Evolutionary conservation across 805 yeast species (phyloP), one percentile per base, ranked within the genome.

Genomic region (Metahyphopichia silvanorum): DNA sequence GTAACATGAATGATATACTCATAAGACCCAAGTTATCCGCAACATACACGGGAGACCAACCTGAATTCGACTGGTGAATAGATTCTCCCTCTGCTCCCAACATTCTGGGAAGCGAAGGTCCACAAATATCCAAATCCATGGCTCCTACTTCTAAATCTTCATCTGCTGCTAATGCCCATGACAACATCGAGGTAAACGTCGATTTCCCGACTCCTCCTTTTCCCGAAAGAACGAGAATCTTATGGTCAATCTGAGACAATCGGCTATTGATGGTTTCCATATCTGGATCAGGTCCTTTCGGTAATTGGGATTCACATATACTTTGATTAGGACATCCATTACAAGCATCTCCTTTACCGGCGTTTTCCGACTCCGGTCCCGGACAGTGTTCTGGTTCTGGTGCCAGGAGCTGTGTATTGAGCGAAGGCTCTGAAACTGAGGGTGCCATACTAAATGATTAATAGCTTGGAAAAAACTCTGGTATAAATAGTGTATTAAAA

Each of bases 301-400:
- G 93, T 9, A 88, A 67, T 18, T 69, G 71, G 3, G 94, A 76
- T 32, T 87, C 82, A 62, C 99, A 93, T 4, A 91, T 84, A 27
- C 72, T 78, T 58, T 93, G 88, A 60, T 93, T 93, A 11, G 97
- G 94, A 64, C 99, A 93, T 8, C 97, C 96, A 6, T 66, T 73
- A 54, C 99, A 93, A 9, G 98, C 95, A 51, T 86, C 96, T 3
- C 86, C 89, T 47, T 83, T 78, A 6, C 99, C 99, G 2, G 99
- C 98, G 33, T 64, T 60, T 46, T 88, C 97, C 2, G 95, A 82
- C 53, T 91, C 96, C 2, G 98, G 95, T 1, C 98, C 99, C 0
- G 98, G 98, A 64, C 99, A 93, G 58, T 93, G 98, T 53, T 88
- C 97, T 1, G 98, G 98, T 50, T 83, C 94, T 1, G 93, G 88